Conservation (phyloP, 176 grass and related monocot genomes). For the Aechmea fasciata region DNA sequence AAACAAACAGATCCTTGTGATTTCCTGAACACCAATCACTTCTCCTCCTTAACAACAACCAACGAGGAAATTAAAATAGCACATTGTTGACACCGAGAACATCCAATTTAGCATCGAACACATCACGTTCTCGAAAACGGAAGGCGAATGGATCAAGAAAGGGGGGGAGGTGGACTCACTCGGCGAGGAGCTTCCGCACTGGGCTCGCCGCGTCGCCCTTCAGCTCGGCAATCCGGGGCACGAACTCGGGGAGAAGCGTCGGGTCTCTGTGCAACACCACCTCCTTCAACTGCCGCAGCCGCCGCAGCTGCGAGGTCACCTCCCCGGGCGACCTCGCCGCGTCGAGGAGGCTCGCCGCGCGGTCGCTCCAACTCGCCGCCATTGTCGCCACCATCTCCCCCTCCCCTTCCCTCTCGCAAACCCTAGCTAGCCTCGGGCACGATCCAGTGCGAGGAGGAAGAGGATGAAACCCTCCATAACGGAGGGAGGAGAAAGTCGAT, state of each 20-base stretch:
- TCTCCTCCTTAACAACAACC: not conserved
- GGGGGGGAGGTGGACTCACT: constrained; percentile 34
- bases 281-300: constrained; percentile 47
- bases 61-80: not conserved
- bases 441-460: too few species aligned
- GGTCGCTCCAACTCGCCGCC: constrained; percentile 24
- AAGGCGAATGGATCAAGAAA: not conserved
- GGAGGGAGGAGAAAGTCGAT: too few species aligned
- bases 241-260: constrained; percentile 34
- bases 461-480: too few species aligned
- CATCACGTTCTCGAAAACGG: not conserved
- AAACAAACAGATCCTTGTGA: too few species aligned
- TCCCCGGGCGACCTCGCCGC: constrained; percentile 14
- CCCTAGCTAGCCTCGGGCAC: too few species aligned
- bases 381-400: constrained; percentile 21
- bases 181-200: constrained; percentile 52
- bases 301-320: constrained; percentile 34
- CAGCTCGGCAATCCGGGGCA: constrained; percentile 50
- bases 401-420: not conserved
- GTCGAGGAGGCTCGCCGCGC: constrained; percentile 16
- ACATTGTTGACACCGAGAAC: not conserved
- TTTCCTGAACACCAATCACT: too few species aligned
- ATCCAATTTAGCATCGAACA: not conserved
- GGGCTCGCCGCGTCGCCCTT: constrained; percentile 56
- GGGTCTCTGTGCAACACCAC: constrained; percentile 21